Evolutionary conservation across 345 rosid species (phyloP), one percentile per base, ranked within the genome.

Genomic region (Cardamine occulta): DNA sequence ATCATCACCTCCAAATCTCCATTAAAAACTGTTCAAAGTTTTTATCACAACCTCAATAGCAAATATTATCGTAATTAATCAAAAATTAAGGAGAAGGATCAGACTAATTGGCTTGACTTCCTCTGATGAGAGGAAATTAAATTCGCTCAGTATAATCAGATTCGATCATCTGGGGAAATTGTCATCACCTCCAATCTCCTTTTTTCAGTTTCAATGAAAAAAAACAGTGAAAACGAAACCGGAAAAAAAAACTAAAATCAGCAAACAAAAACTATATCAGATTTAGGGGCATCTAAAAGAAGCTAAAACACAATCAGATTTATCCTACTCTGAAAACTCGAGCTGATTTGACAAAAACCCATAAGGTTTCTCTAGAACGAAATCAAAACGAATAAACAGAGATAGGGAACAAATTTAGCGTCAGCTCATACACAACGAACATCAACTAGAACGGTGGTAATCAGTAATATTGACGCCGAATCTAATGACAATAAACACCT

Each of bases 361-460:
- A 17, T 1, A 49, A 35, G 66, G 0, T 47, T 39, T 21, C 3
- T 0, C 49, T 12, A 28, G 7, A 1, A 1, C 19, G 8, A 3
- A 17, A 52, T 42, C 74, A 60, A 42, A 59, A 49, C 56, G 64
- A 73, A 51, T 42, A 12, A 15, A 35, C 71, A 74, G 66, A 67
- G 0, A 24, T 40, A 73, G 70, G 78, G n/a, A 51, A 8, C 2
- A 4, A 19, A 26, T 79, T 32, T 73, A 2, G 82, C 82, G 78
- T 79, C 82, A 79, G 18, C 82, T 73, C 79, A 79, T 79, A 79
- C 82, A 2, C 82, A 72, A 79, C 79, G 82, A 67, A 44, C 82
- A 79, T 74, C 1, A 13, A 73, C 26, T 10, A 32, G 78, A 54
- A 23, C 82, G 82, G 34, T 62, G 71, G 82, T 74, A 79, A 73